Conservation (phyloP, 202 grass and related monocot species). For the Panicum hallii region DNA sequence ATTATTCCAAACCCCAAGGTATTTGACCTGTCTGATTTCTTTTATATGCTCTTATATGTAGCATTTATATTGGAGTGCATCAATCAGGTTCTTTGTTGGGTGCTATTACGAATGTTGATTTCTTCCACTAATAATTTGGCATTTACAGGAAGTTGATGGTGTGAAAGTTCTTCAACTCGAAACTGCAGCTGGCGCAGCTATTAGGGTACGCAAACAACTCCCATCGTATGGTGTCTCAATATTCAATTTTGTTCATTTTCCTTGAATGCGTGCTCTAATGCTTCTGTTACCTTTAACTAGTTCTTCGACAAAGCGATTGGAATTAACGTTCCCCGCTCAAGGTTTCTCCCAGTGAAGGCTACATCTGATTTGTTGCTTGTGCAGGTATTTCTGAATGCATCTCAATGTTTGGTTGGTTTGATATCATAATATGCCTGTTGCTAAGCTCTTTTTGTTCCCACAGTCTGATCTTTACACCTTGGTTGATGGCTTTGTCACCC, state of each 20-base stretch:
- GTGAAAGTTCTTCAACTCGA: conserved; percentile 93
- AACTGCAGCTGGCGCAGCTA: conserved; percentile 96
- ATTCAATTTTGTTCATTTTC: conserved; percentile 4
- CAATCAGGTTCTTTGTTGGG: neutral
- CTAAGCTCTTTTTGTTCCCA: conserved; percentile 38
- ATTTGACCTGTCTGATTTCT: conserved; percentile 1
- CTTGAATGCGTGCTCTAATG: conserved; percentile 23
- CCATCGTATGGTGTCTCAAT: neutral
- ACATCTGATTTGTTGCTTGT: conserved; percentile 98
- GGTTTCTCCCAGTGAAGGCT: conserved; percentile 98
- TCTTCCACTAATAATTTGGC: conserved; percentile 31
- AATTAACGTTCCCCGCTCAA: conserved; percentile 81
- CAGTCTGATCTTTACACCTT: conserved; percentile 99
- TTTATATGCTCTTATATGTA: neutral
- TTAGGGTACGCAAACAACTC: conserved; percentile 64
- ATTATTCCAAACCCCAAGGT: conserved; percentile 99
- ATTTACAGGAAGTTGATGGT: conserved; percentile 88
- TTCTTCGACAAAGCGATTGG: conserved; percentile 97
- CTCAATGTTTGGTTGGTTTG: conserved; percentile 30
- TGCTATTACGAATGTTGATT: conserved; percentile 19
- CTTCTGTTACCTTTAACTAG: conserved; percentile 47
- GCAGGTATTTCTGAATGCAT: conserved; percentile 66
- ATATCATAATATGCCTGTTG: conserved; percentile 11
- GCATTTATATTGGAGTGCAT: neutral
- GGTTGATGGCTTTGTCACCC: conserved; percentile 92